These are phyloP conservation scores for Phytophthora chlamydospora DNA, from an alignment of 352 stramenopile species.

Conservation along the genomic window DNA sequence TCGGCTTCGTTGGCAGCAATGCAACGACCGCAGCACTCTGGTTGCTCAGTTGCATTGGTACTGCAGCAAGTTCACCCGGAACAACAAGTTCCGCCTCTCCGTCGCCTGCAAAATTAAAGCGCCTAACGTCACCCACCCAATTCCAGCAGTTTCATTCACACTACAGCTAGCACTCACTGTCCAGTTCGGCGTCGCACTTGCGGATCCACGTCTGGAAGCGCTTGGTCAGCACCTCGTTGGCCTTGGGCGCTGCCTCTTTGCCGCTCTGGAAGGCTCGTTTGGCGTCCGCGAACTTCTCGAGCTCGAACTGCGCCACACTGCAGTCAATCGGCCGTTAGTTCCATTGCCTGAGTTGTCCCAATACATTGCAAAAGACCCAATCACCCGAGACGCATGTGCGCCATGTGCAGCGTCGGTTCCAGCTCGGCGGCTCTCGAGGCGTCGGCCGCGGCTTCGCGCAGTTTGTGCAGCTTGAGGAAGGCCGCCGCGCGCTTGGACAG, in stretches of 20 bases:
- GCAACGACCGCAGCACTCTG: constrained; percentile 26
- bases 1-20: constrained; percentile 19
- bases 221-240: constrained; percentile 46
- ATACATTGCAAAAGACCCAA: constrained; percentile 15
- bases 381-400: constrained; percentile 76
- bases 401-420: constrained; percentile 57
- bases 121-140: background rate
- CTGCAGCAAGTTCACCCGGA: constrained; percentile 24
- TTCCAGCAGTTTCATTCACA: background rate
- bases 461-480: constrained; percentile 72
- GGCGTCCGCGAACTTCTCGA: constrained; percentile 72
- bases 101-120: constrained; percentile 19
- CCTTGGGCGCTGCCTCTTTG: constrained; percentile 38
- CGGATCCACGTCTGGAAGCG: constrained; percentile 87
- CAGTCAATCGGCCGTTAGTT: constrained; percentile 1
- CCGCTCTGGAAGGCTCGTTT: constrained; percentile 68
- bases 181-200: constrained; percentile 86
- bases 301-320: constrained; percentile 82
- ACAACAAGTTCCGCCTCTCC: constrained; percentile 34
- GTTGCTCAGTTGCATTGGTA: constrained; percentile 16
- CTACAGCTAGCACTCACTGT: constrained; percentile 45
- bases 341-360: background rate
- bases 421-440: constrained; percentile 56
- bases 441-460: constrained; percentile 57
- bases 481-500: constrained; percentile 74